Percentiles rank a stretch among this genome's conserved stretches.
Conservation (phyloP, 2,329 filamentous ascomycete species). For the Mycogone perniciosa region DNA sequence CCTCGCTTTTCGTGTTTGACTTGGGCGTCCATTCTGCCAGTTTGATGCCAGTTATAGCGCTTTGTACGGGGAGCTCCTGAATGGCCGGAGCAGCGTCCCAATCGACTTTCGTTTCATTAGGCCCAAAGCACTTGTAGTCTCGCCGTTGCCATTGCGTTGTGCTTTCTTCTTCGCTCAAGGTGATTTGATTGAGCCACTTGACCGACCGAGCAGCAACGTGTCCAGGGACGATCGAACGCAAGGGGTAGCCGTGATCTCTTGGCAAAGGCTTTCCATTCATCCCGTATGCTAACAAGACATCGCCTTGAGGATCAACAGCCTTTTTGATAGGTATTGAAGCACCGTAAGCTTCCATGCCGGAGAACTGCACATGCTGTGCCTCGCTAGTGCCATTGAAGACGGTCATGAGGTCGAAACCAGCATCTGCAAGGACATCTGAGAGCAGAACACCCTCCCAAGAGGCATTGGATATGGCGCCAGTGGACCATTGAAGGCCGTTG, state of each 20-base stretch:
- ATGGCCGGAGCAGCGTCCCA: constrained; percentile 59
- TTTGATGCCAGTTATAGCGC: constrained; percentile 52
- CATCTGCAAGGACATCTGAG: constrained; percentile 49
- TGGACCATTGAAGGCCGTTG: constrained; percentile 54
- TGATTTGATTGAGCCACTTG: constrained; percentile 62
- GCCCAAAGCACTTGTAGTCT: constrained; percentile 64
- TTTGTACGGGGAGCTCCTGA: constrained; percentile 63
- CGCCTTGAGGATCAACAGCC: constrained; percentile 52
- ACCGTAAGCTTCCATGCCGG: constrained; percentile 54
- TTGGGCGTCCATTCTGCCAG: constrained; percentile 31
- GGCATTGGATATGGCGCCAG: constrained; percentile 55
- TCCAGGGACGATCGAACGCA: constrained; percentile 57
- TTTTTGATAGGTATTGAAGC: constrained; percentile 55
- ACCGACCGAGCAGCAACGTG: constrained; percentile 61
- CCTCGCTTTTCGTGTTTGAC: neutral
- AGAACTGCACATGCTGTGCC: constrained; percentile 50
- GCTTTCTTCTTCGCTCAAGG: constrained; percentile 60
- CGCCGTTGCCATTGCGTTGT: constrained; percentile 58
- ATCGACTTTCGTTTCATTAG: constrained; percentile 53
- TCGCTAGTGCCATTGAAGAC: constrained; percentile 31
- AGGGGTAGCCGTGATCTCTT: constrained; percentile 59
- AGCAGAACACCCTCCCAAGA: constrained; percentile 52
- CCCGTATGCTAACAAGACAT: constrained; percentile 59
- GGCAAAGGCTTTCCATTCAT: constrained; percentile 62
- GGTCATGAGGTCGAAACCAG: constrained; percentile 41